Evolutionary conservation across 139 green algal species (phyloP).

Genomic region (Desmodesmus armatus): DNA sequence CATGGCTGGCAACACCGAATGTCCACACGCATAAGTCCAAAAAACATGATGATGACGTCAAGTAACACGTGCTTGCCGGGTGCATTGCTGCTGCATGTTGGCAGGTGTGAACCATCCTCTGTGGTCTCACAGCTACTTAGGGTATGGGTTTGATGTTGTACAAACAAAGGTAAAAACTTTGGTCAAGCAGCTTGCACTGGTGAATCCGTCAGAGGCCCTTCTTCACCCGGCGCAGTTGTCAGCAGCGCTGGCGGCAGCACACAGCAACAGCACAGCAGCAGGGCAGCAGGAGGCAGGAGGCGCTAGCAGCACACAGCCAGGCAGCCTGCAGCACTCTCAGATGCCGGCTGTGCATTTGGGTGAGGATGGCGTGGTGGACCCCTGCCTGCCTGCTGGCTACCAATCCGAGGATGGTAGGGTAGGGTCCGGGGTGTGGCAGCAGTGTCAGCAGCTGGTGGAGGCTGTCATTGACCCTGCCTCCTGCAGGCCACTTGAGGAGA

Average conservation of each 20-base stretch:
- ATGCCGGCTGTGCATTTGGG: background rate
- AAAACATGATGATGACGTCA: too few relatives aligned
- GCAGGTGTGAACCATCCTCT: conserved; percentile 51
- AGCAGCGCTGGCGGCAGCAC: conserved; percentile 13
- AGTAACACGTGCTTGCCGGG: too few relatives aligned
- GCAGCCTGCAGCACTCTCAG: background rate
- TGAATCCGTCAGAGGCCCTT: background rate
- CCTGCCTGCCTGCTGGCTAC: conserved; percentile 41
- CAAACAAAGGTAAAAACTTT: conserved; percentile 19
- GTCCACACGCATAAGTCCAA: too few relatives aligned
- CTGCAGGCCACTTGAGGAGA: background rate
- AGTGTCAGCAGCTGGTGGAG: conserved; percentile 29
- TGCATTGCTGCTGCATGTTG: too few relatives aligned
- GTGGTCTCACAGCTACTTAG: conserved; percentile 68
- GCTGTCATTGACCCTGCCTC: conserved; percentile 21
- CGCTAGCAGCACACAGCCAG: background rate
- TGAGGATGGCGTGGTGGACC: conserved; percentile 2
- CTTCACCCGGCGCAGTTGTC: background rate
- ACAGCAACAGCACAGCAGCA: conserved; percentile 15
- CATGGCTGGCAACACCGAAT: too few relatives aligned
- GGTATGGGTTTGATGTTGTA: conserved; percentile 58
- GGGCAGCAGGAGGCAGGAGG: background rate
- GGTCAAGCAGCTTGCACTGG: background rate
- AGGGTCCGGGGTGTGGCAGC: conserved; percentile 37
- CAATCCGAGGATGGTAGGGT: background rate